These are phyloP conservation scores for Penicillium olsonii DNA, from an alignment of 2,329 filamentous ascomycete genomes.

Conservation along the genomic window DNA sequence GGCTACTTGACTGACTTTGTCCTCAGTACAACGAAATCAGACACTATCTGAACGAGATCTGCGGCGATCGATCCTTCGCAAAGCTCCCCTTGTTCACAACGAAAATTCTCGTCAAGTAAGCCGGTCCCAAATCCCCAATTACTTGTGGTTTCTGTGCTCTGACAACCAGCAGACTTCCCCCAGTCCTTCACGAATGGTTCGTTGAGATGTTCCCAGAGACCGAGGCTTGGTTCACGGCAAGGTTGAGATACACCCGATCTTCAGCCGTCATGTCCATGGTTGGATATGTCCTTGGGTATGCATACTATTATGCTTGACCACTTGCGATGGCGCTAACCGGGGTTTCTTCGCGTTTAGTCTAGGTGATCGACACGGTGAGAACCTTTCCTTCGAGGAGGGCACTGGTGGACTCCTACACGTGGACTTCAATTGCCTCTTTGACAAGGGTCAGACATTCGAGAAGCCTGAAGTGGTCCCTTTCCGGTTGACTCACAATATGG, in stretches of 20 bases:
- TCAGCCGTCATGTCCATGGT: slow-evolving; percentile 99
- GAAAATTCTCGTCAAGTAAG: slow-evolving; percentile 52
- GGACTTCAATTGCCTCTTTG: slow-evolving; percentile 99
- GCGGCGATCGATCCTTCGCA: slow-evolving; percentile 52
- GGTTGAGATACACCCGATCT: slow-evolving; percentile 86
- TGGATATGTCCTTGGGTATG: slow-evolving; percentile 78
- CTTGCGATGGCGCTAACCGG: not conserved
- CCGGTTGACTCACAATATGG: slow-evolving; percentile 97
- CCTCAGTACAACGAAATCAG: slow-evolving; percentile 67
- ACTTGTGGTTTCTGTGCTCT: not conserved
- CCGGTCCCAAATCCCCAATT: not conserved
- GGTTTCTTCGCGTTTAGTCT: slow-evolving; percentile 50
- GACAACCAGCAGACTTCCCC: slow-evolving; percentile 63
- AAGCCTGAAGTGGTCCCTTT: slow-evolving; percentile 96
- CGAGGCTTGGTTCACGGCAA: slow-evolving; percentile 85
- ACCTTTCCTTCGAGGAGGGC: slow-evolving; percentile 90
- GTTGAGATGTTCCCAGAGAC: slow-evolving; percentile 92
- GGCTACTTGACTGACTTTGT: slow-evolving; percentile 3
- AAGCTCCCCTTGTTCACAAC: slow-evolving; percentile 74
- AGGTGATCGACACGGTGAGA: slow-evolving; percentile 95
- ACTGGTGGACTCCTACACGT: slow-evolving; percentile 96
- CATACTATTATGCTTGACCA: not conserved
- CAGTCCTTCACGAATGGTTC: slow-evolving; percentile 92
- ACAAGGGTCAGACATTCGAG: slow-evolving; percentile 93
- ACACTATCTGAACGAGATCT: slow-evolving; percentile 63